phyloP scores from a whole-genome alignment of 78 protist species.

The Protostelium mycophagum region DNA sequence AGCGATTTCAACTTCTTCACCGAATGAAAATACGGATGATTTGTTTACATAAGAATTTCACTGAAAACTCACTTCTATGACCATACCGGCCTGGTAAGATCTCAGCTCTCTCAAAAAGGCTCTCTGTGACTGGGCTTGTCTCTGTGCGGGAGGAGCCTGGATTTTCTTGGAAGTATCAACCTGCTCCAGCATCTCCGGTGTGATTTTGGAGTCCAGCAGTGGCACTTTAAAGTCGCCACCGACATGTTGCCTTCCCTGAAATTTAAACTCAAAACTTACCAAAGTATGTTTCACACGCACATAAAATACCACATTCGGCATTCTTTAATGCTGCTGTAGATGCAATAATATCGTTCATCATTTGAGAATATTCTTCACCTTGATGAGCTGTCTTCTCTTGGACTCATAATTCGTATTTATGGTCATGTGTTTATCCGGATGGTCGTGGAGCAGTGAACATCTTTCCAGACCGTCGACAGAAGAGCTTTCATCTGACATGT shows the following conservation, averaged over 20 bases:
- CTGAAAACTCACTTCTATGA: neutral
- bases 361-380: neutral
- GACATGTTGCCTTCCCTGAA: no score
- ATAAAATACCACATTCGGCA: no score
- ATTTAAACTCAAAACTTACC: no score
- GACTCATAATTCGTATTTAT: neutral
- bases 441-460: neutral
- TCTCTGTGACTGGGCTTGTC: neutral
- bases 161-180: neutral
- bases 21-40: neutral
- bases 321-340: neutral
- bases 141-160: neutral
- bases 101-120: neutral
- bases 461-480: neutral
- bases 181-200: neutral
- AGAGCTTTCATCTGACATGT: neutral
- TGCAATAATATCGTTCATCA: neutral
- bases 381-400: neutral
- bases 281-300: no score
- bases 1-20: neutral
- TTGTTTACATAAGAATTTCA: no score
- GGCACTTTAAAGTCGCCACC: neutral
- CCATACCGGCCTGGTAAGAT: neutral
- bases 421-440: neutral
- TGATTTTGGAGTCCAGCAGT: neutral